Evolutionary conservation across 805 yeast species (phyloP).

Genomic region (Candida montana): DNA sequence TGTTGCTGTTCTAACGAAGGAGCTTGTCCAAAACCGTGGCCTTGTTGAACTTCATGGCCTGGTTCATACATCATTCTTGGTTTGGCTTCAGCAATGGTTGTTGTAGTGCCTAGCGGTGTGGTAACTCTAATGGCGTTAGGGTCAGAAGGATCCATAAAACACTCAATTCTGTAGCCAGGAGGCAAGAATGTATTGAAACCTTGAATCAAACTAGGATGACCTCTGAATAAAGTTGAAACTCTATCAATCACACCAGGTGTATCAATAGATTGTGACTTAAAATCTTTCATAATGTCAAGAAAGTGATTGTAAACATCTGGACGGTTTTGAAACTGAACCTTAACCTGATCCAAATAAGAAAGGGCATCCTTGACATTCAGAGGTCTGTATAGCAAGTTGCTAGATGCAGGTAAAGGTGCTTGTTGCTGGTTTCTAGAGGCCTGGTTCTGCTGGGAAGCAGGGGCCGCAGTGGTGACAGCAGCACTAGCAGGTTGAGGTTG

Average conservation of each 20-base stretch:
- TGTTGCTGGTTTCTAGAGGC: constrained; percentile 2
- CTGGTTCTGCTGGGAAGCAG: constrained; percentile 11
- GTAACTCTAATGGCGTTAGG: constrained; percentile 91
- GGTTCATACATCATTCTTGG: constrained; percentile 16
- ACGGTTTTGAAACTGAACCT: constrained; percentile 83
- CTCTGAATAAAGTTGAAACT: constrained; percentile 84
- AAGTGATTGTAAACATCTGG: constrained; percentile 96
- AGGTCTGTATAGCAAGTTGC: constrained; percentile 52
- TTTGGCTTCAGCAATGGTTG: constrained; percentile 25
- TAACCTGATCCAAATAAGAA: constrained; percentile 92
- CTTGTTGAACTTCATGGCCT: constrained; percentile 19
- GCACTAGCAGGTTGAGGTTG: constrained; percentile 21
- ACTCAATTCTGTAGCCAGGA: constrained; percentile 91
- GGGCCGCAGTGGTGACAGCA: constrained; percentile 16
- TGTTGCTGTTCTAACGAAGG: constrained; percentile 10
- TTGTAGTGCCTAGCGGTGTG: constrained; percentile 89
- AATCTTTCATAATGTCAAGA: constrained; percentile 97
- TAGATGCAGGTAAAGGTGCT: constrained; percentile 17
- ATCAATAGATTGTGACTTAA: constrained; percentile 91
- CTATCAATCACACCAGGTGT: constrained; percentile 98
- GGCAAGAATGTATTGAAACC: constrained; percentile 98
- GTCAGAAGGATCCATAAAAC: constrained; percentile 83
- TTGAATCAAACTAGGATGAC: constrained; percentile 89
- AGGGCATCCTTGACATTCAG: constrained; percentile 94
- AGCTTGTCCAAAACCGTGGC: constrained; percentile 6